Conservation (phyloP, 345 rosid species). For the Acer saccharum region DNA sequence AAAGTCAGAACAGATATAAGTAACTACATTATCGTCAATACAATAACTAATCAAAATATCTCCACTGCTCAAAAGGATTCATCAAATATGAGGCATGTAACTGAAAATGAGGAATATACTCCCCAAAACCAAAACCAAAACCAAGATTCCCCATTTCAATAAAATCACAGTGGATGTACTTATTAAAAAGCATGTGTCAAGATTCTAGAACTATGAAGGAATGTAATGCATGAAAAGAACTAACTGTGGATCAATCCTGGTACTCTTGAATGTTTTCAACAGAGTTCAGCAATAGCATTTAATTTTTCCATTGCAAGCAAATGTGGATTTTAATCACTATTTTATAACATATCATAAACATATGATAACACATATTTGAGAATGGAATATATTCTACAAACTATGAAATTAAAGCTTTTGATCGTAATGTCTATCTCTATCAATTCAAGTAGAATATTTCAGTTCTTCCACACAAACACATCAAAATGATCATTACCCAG, state of each 20-base stretch:
- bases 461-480: not conserved
- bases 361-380: not conserved
- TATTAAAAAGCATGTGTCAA: not conserved
- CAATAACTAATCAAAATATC: not conserved
- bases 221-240: not conserved
- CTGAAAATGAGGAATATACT: not conserved
- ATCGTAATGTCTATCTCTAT: not conserved
- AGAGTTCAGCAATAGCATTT: not conserved
- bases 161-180: not conserved
- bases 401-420: not conserved
- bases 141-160: not conserved
- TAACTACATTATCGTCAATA: not conserved
- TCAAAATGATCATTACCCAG: not conserved
- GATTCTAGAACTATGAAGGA: not conserved
- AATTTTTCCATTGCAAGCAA: conserved; percentile 4
- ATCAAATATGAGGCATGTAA: not conserved
- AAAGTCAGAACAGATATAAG: conserved; percentile 18
- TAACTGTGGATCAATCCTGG: not conserved
- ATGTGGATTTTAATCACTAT: not conserved
- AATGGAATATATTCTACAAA: not conserved
- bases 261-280: not conserved
- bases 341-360: not conserved
- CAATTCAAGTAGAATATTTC: not conserved
- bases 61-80: not conserved
- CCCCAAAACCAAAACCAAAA: not conserved